A percentile compares a stretch with the other conserved stretches of the same genome.
Conservation (phyloP, 352 stramenopile species). For the Phytophthora fragariaefolia region DNA sequence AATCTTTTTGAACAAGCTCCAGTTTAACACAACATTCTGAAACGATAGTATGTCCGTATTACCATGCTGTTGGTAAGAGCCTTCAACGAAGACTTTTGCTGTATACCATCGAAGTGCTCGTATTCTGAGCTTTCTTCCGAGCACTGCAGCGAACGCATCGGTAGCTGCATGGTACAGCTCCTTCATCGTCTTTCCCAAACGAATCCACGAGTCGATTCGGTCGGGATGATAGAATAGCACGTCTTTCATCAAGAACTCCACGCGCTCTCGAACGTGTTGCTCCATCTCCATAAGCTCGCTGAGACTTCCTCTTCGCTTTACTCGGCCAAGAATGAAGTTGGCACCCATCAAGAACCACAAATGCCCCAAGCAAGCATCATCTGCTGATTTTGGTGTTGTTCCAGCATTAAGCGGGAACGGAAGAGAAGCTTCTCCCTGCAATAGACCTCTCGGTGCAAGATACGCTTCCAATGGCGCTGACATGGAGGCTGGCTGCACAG, state of each 20-base stretch:
- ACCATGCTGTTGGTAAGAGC: neutral
- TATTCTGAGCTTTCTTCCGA: slow-evolving; percentile 53
- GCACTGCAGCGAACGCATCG: slow-evolving; percentile 60
- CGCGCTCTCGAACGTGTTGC: slow-evolving; percentile 55
- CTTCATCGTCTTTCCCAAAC: slow-evolving; percentile 71
- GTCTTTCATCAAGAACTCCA: slow-evolving; percentile 67
- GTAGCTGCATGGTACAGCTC: slow-evolving; percentile 71
- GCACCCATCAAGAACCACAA: slow-evolving; percentile 79
- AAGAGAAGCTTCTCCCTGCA: slow-evolving; percentile 33
- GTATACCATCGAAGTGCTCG: slow-evolving; percentile 48
- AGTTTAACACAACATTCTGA: slow-evolving; percentile 44
- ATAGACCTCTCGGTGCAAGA: slow-evolving; percentile 43
- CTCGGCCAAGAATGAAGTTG: slow-evolving; percentile 72
- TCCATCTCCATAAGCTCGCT: slow-evolving; percentile 70
- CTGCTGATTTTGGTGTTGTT: slow-evolving; percentile 1
- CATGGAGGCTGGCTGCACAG: slow-evolving; percentile 11
- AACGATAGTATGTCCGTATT: slow-evolving; percentile 36
- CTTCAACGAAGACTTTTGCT: slow-evolving; percentile 3
- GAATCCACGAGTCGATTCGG: slow-evolving; percentile 71
- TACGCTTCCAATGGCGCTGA: slow-evolving; percentile 38
- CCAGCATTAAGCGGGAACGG: slow-evolving; percentile 22
- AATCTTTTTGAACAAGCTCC: slow-evolving; percentile 62
- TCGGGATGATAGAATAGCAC: slow-evolving; percentile 66
- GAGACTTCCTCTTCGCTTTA: slow-evolving; percentile 65
- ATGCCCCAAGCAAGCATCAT: slow-evolving; percentile 53